A percentile compares a stretch with the other conserved stretches of the same genome.
Evolutionary conservation across 2,329 filamentous ascomycete species (phyloP).

Genomic region (Sporothrix humicola): DNA sequence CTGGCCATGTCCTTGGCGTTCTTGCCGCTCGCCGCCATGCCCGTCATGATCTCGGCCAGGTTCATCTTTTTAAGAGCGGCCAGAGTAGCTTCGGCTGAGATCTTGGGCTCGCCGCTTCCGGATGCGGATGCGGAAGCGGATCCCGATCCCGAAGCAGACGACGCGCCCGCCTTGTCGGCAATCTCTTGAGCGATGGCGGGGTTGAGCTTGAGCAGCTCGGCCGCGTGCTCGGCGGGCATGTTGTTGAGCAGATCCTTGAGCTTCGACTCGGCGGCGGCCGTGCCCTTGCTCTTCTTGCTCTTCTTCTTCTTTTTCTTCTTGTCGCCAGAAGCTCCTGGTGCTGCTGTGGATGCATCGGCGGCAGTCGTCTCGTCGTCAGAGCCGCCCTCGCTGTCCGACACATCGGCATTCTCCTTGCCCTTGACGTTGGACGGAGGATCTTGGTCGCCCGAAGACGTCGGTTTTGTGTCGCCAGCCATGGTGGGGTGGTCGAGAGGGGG

Average conservation of each 20-base stretch:
- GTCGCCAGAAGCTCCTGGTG: constrained; percentile 44
- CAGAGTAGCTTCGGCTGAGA: constrained; percentile 51
- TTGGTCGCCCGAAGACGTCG: neutral
- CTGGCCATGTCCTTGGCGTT: constrained; percentile 95
- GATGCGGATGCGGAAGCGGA: constrained; percentile 27
- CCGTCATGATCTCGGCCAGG: constrained; percentile 74
- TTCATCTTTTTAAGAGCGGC: constrained; percentile 66
- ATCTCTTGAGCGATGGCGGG: constrained; percentile 71
- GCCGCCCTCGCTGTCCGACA: constrained; percentile 55
- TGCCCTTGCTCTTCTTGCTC: constrained; percentile 52
- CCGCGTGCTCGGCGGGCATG: constrained; percentile 62
- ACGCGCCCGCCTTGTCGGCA: constrained; percentile 32
- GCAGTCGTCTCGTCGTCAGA: constrained; percentile 44
- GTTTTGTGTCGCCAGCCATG: constrained; percentile 29
- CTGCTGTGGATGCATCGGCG: neutral
- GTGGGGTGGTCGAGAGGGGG: constrained; percentile 2
- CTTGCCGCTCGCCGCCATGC: constrained; percentile 77
- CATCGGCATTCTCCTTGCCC: constrained; percentile 51
- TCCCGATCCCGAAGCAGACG: neutral
- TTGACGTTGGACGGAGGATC: constrained; percentile 47
- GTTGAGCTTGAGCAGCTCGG: constrained; percentile 73
- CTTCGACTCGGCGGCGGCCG: constrained; percentile 47
- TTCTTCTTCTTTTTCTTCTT: constrained; percentile 73
- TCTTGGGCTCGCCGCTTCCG: constrained; percentile 31
- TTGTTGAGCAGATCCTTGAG: constrained; percentile 59